Evolutionary conservation across 139 green algal genomes (phyloP).

Genomic region (Zygnema cylindricum): DNA sequence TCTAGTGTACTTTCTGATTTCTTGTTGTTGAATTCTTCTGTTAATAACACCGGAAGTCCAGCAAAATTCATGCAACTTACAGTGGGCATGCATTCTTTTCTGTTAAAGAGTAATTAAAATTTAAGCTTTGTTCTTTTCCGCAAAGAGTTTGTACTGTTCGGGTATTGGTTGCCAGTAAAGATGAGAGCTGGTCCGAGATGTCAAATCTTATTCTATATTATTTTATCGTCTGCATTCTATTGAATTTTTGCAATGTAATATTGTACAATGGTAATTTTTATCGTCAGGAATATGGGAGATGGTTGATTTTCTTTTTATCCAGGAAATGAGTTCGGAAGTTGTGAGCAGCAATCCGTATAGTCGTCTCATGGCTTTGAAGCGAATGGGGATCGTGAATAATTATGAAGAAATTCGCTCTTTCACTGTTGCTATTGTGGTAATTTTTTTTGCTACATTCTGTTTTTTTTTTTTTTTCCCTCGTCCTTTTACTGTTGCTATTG

Average conservation of each 20-base stretch:
- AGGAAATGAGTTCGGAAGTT: slow-evolving; percentile 59
- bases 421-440: slow-evolving; percentile 55
- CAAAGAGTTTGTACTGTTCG: neutral
- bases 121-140: neutral
- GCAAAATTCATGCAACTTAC: too few relatives aligned
- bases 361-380: slow-evolving; percentile 77
- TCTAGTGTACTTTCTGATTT: too few relatives aligned
- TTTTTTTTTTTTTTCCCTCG: too few relatives aligned
- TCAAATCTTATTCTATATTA: neutral
- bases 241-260: neutral
- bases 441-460: too few relatives aligned
- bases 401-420: slow-evolving; percentile 85
- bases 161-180: neutral
- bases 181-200: neutral
- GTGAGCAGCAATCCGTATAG: slow-evolving; percentile 61
- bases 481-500: neutral
- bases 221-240: neutral
- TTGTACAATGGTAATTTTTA: neutral
- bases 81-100: too few relatives aligned
- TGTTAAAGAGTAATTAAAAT: neutral
- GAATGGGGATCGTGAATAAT: slow-evolving; percentile 95
- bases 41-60: neutral
- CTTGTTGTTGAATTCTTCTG: neutral
- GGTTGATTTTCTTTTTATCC: neutral
- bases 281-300: neutral